Evolutionary conservation across 768 basidiomycete genomes (phyloP).

Genomic region (Panellus pusillus): DNA sequence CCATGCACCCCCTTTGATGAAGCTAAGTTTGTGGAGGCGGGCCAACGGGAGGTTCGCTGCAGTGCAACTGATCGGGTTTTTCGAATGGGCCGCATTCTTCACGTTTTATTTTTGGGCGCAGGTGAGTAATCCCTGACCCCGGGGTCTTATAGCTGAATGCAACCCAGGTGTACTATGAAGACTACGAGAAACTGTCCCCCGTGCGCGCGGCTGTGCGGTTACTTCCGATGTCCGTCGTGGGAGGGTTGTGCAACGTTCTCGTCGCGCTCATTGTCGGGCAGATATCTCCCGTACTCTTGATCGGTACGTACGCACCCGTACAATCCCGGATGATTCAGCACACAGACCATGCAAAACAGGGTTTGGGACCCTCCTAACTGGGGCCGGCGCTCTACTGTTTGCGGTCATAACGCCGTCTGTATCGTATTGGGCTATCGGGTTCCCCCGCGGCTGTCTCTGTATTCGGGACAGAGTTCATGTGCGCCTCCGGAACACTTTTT

Average conservation of each 20-base stretch:
- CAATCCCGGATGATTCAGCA: background rate
- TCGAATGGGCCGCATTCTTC: conserved; percentile 61
- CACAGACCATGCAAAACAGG: background rate
- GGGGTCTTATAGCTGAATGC: background rate
- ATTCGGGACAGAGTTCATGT: conserved; percentile 79
- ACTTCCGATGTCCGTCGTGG: background rate
- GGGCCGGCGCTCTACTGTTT: conserved; percentile 60
- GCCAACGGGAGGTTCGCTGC: conserved; percentile 61
- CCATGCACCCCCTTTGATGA: conserved; percentile 64
- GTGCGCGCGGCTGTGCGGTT: background rate
- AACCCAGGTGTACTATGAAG: conserved; percentile 38
- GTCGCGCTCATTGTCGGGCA: background rate
- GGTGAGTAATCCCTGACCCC: conserved; percentile 2
- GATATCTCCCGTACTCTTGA: conserved; percentile 55
- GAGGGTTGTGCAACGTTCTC: background rate
- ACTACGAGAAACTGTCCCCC: background rate
- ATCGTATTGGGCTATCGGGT: conserved; percentile 75
- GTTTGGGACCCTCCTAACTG: conserved; percentile 61
- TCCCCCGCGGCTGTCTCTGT: conserved; percentile 69
- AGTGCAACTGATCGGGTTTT: conserved; percentile 61
- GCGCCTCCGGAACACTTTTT: conserved; percentile 70
- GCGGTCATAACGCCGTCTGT: conserved; percentile 61
- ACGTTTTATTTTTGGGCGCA: conserved; percentile 46
- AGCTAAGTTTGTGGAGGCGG: conserved; percentile 60
- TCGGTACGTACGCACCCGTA: conserved; percentile 39